Base-by-base conservation (phyloP, 108 stramenopile species). In the Skeletonema costatum region DNA sequence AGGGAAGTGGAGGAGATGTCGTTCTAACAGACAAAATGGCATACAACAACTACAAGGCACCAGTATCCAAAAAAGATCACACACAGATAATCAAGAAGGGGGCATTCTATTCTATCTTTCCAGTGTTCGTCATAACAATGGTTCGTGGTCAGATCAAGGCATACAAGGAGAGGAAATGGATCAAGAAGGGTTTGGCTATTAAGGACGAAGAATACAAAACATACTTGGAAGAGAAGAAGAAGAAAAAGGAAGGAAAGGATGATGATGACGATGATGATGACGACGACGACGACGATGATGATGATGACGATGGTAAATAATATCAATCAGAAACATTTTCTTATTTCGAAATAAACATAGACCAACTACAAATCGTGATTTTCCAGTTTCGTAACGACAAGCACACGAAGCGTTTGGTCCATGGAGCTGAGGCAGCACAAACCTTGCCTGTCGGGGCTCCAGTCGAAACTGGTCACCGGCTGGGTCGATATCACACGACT, bases 381-480 rank as follows among this genome's bases (percentile, higher is more conserved):
- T 36, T 78, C 81, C 17, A 82, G 70, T 60, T 77, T 82, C 3
- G 81, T 82, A 10, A 82, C 71, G 60, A 78, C 77, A 51, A 68
- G 77, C 0, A 82, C 81, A 5, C 75, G 71, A 38, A 95, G 25
- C 8, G 88, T 95, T 87, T 97, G 96, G 74, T 97, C 96, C 32
- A 97, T 85, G 42, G 87, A 90, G 30, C 78, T 74, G 61, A 93
- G 72, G 68, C 84, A 88, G 70, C 84, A 78, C n/a, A 97, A 76
- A 30, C 96, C 96, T 73, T 92, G 91, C 75, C 86, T 89, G 71
- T 94, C 93, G 38, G 90, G 88, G 58, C 73, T 78, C 96, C 96
- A 97, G 66, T 97, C 96, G 64, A 94, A 92, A 67, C 88, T 86
- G 9, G 90, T 86, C 32, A 97, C 87, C n/a, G 96, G 96, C 74